Conservation (phyloP, 805 yeast genomes). For the Kodamaea kaohsiungensis region DNA sequence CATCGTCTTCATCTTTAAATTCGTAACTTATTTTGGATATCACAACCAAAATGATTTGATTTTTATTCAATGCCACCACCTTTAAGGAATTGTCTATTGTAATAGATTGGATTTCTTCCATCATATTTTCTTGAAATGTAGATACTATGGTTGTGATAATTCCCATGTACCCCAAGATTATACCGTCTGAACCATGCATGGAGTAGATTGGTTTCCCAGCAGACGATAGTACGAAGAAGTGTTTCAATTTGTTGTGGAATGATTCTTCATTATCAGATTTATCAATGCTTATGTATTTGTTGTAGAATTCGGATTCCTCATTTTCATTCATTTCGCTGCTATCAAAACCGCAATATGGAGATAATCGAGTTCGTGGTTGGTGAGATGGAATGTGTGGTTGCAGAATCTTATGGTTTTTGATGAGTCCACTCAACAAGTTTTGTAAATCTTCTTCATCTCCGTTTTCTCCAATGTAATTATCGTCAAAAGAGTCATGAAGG, state of each 20-base stretch:
- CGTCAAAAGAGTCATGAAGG: conserved; percentile 9
- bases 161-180: conserved; percentile 72
- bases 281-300: conserved; percentile 17
- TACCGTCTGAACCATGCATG: conserved; percentile 68
- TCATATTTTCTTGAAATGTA: conserved; percentile 53
- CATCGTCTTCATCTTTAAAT: conserved; percentile 23
- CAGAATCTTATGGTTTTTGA: conserved; percentile 14
- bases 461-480: conserved; percentile 4
- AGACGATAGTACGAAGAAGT: conserved; percentile 73
- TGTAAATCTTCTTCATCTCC: conserved; percentile 25
- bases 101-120: conserved; percentile 50
- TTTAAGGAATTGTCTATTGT: conserved; percentile 47
- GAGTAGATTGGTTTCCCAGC: conserved; percentile 92
- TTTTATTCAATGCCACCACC: conserved; percentile 60
- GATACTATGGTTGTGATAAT: conserved; percentile 77
- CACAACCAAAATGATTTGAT: conserved; percentile 76
- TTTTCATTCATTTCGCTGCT: not conserved
- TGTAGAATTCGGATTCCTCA: conserved; percentile 15
- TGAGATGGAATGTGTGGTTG: not conserved
- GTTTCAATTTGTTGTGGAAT: conserved; percentile 51
- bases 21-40: conserved; percentile 56
- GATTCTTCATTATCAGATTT: conserved; percentile 13
- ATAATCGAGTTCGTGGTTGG: not conserved
- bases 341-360: conserved; percentile 6
- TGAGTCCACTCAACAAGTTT: conserved; percentile 23